Evolutionary conservation across 2,329 filamentous ascomycete species (phyloP).

Genomic region (Aspergillus sp.): DNA sequence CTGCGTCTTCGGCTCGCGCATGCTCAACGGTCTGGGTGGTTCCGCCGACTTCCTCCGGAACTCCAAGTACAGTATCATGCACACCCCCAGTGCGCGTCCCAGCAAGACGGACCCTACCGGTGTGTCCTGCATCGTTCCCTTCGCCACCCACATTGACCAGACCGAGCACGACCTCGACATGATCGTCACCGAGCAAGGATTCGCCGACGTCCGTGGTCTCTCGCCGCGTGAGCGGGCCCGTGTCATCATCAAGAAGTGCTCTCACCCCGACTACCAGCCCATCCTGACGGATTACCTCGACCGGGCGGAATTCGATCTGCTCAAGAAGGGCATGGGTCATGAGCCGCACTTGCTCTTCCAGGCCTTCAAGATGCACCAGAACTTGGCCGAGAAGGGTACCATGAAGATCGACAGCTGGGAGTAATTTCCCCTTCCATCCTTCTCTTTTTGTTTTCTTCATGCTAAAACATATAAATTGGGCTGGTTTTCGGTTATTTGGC

Average conservation of each 20-base stretch:
- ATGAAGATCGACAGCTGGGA: conserved; percentile 74
- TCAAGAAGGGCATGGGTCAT: conserved; percentile 80
- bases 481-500: too few relatives aligned
- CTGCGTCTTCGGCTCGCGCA: conserved; percentile 78
- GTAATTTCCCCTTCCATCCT: conserved; percentile 10
- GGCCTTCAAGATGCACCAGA: conserved; percentile 81
- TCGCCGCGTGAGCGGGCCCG: conserved; percentile 70
- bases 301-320: conserved; percentile 75
- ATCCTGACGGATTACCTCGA: conserved; percentile 78
- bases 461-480: too few relatives aligned
- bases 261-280: conserved; percentile 74
- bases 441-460: background rate
- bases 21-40: conserved; percentile 78
- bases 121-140: conserved; percentile 81
- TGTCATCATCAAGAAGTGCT: conserved; percentile 79
- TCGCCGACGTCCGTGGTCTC: conserved; percentile 77
- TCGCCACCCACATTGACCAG: conserved; percentile 88
- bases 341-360: conserved; percentile 84
- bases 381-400: conserved; percentile 70
- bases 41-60: conserved; percentile 73
- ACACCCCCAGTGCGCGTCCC: conserved; percentile 74
- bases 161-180: conserved; percentile 89
- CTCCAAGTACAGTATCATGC: conserved; percentile 85
- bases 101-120: conserved; percentile 75
- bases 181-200: conserved; percentile 68